phyloP scores from a whole-genome alignment of 495 filamentous ascomycete genomes.

The Hypomontagnella monticulosa region DNA sequence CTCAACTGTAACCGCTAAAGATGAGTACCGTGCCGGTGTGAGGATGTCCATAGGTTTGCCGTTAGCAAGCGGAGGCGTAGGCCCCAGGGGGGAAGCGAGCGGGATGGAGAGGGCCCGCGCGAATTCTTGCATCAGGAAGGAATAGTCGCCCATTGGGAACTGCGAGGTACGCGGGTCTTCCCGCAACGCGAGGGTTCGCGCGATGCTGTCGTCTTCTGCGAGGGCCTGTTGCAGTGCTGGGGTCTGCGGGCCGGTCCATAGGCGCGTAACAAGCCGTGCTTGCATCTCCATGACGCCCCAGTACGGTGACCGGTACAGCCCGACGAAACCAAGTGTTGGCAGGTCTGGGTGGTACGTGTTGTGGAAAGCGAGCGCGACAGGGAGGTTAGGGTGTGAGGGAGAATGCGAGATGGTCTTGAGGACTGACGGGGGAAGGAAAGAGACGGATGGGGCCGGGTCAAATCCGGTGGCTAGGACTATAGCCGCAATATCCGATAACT shows the following conservation, averaged over 20 bases:
- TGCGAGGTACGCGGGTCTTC: constrained; percentile 62
- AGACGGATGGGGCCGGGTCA: constrained; percentile 66
- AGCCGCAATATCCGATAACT: constrained; percentile 66
- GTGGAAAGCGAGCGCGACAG: constrained; percentile 74
- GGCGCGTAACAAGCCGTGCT: constrained; percentile 67
- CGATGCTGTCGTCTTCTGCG: constrained; percentile 54
- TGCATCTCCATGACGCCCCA: constrained; percentile 92
- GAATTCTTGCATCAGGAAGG: constrained; percentile 79
- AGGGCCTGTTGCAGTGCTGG: constrained; percentile 43
- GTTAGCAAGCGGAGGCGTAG: constrained; percentile 47
- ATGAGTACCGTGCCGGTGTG: constrained; percentile 55
- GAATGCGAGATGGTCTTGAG: constrained; percentile 65
- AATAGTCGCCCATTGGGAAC: constrained; percentile 84
- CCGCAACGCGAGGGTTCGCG: constrained; percentile 55
- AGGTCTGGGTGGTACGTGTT: constrained; percentile 67
- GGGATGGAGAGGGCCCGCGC: constrained; percentile 62
- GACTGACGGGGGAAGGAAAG: constrained; percentile 66
- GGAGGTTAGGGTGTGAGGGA: constrained; percentile 65
- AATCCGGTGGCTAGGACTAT: constrained; percentile 84
- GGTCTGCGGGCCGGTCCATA: constrained; percentile 51
- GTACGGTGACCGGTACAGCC: constrained; percentile 86
- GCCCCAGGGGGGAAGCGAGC: constrained; percentile 29
- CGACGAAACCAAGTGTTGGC: constrained; percentile 79
- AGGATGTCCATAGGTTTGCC: constrained; percentile 55
- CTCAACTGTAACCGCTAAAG: constrained; percentile 19